Evolutionary conservation across 1,139 yeast species (phyloP), one percentile per base, ranked within the genome.

Genomic region (Hansenula sp.): DNA sequence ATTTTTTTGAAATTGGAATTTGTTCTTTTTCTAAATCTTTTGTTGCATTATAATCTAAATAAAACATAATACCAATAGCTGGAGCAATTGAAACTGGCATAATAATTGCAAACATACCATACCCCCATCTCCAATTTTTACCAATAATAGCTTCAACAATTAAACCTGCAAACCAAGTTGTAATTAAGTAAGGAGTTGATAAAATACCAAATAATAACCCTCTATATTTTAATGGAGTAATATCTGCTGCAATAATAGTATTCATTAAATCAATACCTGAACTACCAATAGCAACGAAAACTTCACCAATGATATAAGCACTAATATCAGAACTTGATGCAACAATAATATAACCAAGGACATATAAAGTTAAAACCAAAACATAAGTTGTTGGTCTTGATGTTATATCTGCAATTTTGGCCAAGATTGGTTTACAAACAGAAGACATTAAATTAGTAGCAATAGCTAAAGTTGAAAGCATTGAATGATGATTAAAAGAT

Each of bases 71-170:
- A 7, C 42, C 22, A 27, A 64, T 51, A 8, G 63, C 61, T 17
- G 70, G 70, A 10, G 47, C 33, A 18, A 60, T 40, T 12, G 57
- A 53, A 3, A 51, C 65, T 6, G 69, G 69, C 39, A 62, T 56
- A 26, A 65, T 58, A 31, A 66, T 62, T 25, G 64, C 59, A 47
- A 64, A 65, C 68, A 64, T 64, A 39, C 69, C 69, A 43, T 61
- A 65, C 34, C 69, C 69, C 69, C 69, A 65, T 55, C 69, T 59
- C 70, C 70, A 65, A 43, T 61, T 62, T n/a, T 43, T 45, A n/a
- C 9, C 16, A 17, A 57, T 43, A 18, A 65, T 47, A 16, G 60
- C 55, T 3, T 56, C 50, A 17, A 57, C 66, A 40, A 65, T 62
- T 18, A 53, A 52, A 18, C 66, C 66, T 6, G 66, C 49, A 39